A percentile compares a stretch with the other conserved stretches of the same genome.
Evolutionary conservation across 192 early-diverging fungal species (phyloP).

Genomic region (Helicostylum pulchrum): DNA sequence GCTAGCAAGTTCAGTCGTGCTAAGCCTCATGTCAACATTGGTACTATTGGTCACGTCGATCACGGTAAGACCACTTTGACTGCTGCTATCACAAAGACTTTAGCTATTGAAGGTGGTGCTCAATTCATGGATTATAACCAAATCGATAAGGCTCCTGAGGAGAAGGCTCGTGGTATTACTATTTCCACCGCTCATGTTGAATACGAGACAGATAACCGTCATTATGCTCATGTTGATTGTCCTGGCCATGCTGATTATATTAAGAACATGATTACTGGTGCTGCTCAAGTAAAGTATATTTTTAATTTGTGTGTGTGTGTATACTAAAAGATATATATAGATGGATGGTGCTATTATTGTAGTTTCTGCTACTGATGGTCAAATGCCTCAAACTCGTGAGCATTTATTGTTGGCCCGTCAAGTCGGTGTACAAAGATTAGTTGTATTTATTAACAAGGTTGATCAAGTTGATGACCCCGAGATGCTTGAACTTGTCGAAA

Average conservation of each 20-base stretch:
- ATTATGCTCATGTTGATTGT: conserved; percentile 97
- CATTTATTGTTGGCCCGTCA: conserved; percentile 95
- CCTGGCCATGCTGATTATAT: conserved; percentile 99
- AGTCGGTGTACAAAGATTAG: conserved; percentile 88
- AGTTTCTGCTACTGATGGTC: conserved; percentile 96
- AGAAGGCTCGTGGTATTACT: conserved; percentile 97
- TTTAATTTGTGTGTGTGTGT: neutral
- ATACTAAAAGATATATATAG: conserved; percentile 20
- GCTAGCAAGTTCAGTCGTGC: conserved; percentile 65
- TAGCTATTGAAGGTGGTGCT: conserved; percentile 74
- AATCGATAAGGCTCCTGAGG: conserved; percentile 98
- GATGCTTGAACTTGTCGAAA: conserved; percentile 98
- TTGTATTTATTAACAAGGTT: conserved; percentile 99
- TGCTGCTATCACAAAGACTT: conserved; percentile 97
- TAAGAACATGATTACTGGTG: conserved; percentile 99
- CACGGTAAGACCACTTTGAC: conserved; percentile 99
- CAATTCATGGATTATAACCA: conserved; percentile 94
- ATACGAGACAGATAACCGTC: conserved; percentile 86
- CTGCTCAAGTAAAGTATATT: conserved; percentile 70
- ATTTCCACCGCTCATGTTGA: conserved; percentile 97
- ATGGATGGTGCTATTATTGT: conserved; percentile 99
- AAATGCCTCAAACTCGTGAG: conserved; percentile 99
- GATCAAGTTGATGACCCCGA: conserved; percentile 94
- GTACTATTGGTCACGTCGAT: conserved; percentile 98
- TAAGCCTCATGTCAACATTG: conserved; percentile 99